Percentiles rank a stretch among this genome's conserved stretches.
These are phyloP conservation scores for Crithidia sp. DNA, from an alignment of 208 protist species.

Conservation along the genomic window DNA sequence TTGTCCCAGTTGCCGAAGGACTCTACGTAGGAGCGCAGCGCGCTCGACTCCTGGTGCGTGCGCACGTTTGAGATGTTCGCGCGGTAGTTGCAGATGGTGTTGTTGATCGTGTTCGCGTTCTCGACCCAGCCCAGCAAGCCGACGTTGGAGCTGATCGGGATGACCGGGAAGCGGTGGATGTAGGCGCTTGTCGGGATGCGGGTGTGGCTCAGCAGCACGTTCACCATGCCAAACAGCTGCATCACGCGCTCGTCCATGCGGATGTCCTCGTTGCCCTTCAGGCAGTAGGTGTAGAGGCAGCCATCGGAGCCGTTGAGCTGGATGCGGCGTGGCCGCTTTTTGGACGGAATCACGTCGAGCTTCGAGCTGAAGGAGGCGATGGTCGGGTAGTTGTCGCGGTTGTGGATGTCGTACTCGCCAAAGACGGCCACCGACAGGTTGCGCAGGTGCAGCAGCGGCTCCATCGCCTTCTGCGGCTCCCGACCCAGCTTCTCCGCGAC, in stretches of 20 bases:
- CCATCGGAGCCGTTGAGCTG: slow-evolving; percentile 97
- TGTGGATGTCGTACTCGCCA: slow-evolving; percentile 94
- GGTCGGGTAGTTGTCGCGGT: slow-evolving; percentile 83
- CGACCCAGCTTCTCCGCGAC: slow-evolving; percentile 95
- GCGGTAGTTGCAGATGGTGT: slow-evolving; percentile 98
- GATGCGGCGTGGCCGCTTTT: slow-evolving; percentile 98
- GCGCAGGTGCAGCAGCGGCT: slow-evolving; percentile 91
- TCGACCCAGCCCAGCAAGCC: slow-evolving; percentile 99
- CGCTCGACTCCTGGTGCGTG: slow-evolving; percentile 88
- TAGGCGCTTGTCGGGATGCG: slow-evolving; percentile 77
- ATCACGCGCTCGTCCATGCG: slow-evolving; percentile 99
- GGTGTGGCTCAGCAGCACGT: slow-evolving; percentile 97
- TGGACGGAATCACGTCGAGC: slow-evolving; percentile 98
- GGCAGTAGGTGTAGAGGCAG: slow-evolving; percentile 96
- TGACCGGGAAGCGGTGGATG: slow-evolving; percentile 98
- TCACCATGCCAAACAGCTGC: slow-evolving; percentile 99
- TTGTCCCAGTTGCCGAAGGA: slow-evolving; percentile 92
- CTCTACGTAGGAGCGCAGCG: slow-evolving; percentile 82
- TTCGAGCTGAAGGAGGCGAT: slow-evolving; percentile 96
- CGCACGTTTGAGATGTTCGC: slow-evolving; percentile 83
- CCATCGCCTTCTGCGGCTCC: slow-evolving; percentile 95
- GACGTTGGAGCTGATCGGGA: slow-evolving; percentile 98
- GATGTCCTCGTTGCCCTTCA: slow-evolving; percentile 99
- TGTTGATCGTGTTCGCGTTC: slow-evolving; percentile 98
- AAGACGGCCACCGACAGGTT: slow-evolving; percentile 98